Evolutionary conservation across 164 flowering plant genomes (phyloP), one percentile per base, ranked within the genome.

Genomic region (Aristolochia californica): DNA sequence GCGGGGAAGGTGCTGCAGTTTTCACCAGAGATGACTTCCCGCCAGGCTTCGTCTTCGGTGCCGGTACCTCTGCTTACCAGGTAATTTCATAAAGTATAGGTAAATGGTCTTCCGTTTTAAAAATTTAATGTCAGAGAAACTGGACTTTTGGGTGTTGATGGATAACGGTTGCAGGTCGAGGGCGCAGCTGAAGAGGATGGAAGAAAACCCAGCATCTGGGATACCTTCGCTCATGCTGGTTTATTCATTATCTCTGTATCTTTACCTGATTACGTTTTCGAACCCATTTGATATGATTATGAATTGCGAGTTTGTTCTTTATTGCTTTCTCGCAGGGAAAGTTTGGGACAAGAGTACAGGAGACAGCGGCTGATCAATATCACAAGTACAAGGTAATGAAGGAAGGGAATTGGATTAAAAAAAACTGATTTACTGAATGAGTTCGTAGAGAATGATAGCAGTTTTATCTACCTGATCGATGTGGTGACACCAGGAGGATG

Each of bases 181-280:
- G 67, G 67, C 38, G 67, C 56, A 21, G 67, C 61, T 13, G 34
- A 26, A n/a, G 61, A 56, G 16, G 67, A 64, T 64, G 67, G 67
- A 24, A 64, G 61, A 50, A 64, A 57, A 13, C 67, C 67, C 56
- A 64, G 67, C 50, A 64, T 64, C 23, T 64, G 67, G 67, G 67
- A 64, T 38, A 57, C 61, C 25, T 57, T 4, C 61, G 16, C 61
- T 11, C 67, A 64, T 64, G 55, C 61, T 25, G 61, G 65, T 62
- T n/a, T 15, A 2, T 20, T 50, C 27, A 45, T 21, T n/a, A 11
- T 20, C 25, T 56, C 59, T 40, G 13, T n/a, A 3, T 38, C 23
- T 20, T 56, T 34, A 2, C 3, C 5, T 30, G 5, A 23, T 27
- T 14, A 27, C 30, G 27, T 28, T 55, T n/a, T n/a, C n/a, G n/a